Conservation (phyloP, 2,329 filamentous ascomycete genomes). For the Pseudogymnoascus sp. region DNA sequence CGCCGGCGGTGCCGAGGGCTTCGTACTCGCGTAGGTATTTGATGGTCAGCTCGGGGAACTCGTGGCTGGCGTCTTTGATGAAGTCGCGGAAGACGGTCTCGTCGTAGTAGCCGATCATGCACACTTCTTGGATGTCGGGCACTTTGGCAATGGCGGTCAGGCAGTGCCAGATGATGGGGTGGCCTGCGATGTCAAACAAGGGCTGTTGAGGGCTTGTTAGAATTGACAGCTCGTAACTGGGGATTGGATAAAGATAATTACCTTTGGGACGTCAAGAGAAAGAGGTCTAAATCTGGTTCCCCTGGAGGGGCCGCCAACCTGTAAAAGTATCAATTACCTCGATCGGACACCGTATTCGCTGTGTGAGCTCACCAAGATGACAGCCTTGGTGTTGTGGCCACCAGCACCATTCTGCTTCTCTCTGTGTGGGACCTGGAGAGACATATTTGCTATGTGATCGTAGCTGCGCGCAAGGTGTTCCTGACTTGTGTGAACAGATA, state of each 20-base stretch:
- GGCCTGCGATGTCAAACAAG: slow-evolving; percentile 94
- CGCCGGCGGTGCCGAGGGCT: slow-evolving; percentile 88
- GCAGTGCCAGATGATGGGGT: slow-evolving; percentile 98
- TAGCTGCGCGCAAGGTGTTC: slow-evolving; percentile 4
- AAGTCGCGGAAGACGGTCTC: slow-evolving; percentile 95
- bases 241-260: slow-evolving; percentile 32
- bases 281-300: slow-evolving; percentile 92
- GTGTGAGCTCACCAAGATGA: slow-evolving; percentile 67
- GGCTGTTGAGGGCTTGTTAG: slow-evolving; percentile 46
- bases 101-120: slow-evolving; percentile 98
- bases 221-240: slow-evolving; percentile 14
- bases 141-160: slow-evolving; percentile 86
- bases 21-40: slow-evolving; percentile 97
- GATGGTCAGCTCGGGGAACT: slow-evolving; percentile 81
- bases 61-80: slow-evolving; percentile 79
- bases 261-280: slow-evolving; percentile 92
- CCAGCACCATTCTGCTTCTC: slow-evolving; percentile 40
- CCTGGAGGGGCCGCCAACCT: slow-evolving; percentile 93
- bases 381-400: slow-evolving; percentile 62
- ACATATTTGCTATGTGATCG: slow-evolving; percentile 28
- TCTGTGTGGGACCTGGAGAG: slow-evolving; percentile 34
- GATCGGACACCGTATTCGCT: not conserved
- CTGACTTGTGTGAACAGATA: slow-evolving; percentile 3
- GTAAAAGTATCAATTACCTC: slow-evolving; percentile 8
- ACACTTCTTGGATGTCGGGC: slow-evolving; percentile 87